Conservation (phyloP, 1,284 basidiomycete genomes). For the Termitomyces sp. region DNA sequence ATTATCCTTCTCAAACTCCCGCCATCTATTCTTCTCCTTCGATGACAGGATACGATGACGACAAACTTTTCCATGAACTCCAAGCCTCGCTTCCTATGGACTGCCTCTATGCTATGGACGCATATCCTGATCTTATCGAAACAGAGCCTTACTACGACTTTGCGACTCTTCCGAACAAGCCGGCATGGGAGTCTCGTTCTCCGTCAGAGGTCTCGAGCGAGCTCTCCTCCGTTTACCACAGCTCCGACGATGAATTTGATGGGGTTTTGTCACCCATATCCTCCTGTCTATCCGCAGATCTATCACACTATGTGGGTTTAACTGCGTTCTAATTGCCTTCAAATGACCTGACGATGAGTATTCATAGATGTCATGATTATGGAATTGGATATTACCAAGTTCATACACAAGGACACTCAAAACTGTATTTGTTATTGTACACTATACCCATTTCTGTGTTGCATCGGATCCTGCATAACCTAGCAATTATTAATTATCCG, state of each 20-base stretch:
- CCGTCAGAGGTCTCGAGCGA: conserved; percentile 19
- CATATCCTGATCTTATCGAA: conserved; percentile 23
- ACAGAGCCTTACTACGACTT: conserved; percentile 26
- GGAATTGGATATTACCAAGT: conserved; percentile 7
- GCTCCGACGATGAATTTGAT: conserved; percentile 18
- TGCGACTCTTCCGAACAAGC: conserved; percentile 17
- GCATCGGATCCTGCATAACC: background rate
- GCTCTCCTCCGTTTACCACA: conserved; percentile 10
- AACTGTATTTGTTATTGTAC: conserved; percentile 16
- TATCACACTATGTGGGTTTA: conserved; percentile 28
- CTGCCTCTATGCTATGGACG: conserved; percentile 28
- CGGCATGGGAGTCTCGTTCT: conserved; percentile 25
- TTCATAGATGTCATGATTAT: conserved; percentile 10
- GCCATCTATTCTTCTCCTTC: conserved; percentile 10
- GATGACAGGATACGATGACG: conserved; percentile 18
- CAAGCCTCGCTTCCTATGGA: conserved; percentile 21
- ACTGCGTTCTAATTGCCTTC: background rate
- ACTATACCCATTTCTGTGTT: conserved; percentile 9
- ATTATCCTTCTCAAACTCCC: conserved; percentile 27
- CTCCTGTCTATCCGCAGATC: conserved; percentile 21
- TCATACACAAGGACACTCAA: background rate
- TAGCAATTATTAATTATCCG: conserved; percentile 12
- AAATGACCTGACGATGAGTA: background rate
- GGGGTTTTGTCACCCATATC: conserved; percentile 20
- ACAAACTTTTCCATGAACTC: conserved; percentile 16